Evolutionary conservation across 257 asterid species (phyloP), one percentile per base, ranked within the genome.

Genomic region (Thymus mandschuricus): DNA sequence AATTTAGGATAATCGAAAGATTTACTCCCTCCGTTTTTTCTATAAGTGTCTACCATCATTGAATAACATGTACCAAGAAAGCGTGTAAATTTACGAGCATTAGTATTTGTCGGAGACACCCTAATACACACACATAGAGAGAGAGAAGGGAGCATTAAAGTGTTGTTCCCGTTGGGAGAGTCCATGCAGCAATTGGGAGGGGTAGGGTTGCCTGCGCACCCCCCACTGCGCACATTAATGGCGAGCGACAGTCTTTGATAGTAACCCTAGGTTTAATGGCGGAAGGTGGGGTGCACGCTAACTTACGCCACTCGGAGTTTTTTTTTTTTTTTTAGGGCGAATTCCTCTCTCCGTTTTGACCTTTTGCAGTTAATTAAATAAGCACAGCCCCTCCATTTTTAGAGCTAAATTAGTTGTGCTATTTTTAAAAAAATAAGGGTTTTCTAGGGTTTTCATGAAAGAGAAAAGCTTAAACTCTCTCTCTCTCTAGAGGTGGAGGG

Each of bases 131-230:
- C 49, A 44, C 3, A 3, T 2, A 34, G 38, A 2, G 38, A 34
- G 38, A 2, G 38, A 34, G 38, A 34, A 3, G 4, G 38, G 4
- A 27, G 90, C 96, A 90, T 81, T 90, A 82, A 90, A 80, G 81
- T 64, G 2, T 12, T 76, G 84, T 76, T 76, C 71, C 82, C 76
- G 56, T 51, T 66, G 51, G 6, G 75, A 74, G 81, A 76, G 73
- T 51, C 48, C 75, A 75, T 73, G 74, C 69, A 78, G 81, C 66
- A 61, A 77, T 30, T 64, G 69, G 71, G 81, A 51, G 73, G 83
- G 73, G 83, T 80, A 82, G 87, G 84, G 89, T 86, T 88, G 92
- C 88, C 94, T 84, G 88, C 75, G 61, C 78, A 71, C 79, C 70
- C 62, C 88, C 75, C 49, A 84, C 85, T 74, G 81, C 74, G 66